phyloP scores from a whole-genome alignment of 495 filamentous ascomycete genomes.

The Penicillium flavigenum region DNA sequence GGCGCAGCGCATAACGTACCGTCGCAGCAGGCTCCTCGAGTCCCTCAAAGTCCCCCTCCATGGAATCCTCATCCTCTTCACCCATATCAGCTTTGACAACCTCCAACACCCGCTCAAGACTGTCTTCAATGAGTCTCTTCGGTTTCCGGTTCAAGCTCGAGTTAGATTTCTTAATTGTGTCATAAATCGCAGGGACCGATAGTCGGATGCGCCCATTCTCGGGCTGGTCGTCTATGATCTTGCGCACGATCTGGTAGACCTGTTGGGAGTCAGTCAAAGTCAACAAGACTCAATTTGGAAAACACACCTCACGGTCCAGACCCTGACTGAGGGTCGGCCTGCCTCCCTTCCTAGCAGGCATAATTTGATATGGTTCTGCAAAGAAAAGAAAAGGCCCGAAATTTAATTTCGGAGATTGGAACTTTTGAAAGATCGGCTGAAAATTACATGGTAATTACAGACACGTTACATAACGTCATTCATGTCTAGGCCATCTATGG shows the following conservation, averaged over 20 bases:
- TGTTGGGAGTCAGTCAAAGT: slow-evolving; percentile 22
- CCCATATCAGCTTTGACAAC: slow-evolving; percentile 65
- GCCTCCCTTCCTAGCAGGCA: slow-evolving; percentile 40
- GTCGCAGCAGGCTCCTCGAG: slow-evolving; percentile 45
- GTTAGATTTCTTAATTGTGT: slow-evolving; percentile 77
- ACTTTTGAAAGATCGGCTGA: slow-evolving; percentile 6
- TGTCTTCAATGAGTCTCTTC: slow-evolving; percentile 77
- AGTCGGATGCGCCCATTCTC: slow-evolving; percentile 48
- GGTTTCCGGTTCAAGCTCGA: slow-evolving; percentile 78
- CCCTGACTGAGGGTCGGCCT: slow-evolving; percentile 53
- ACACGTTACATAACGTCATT: slow-evolving; percentile 30
- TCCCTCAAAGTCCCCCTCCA: slow-evolving; percentile 67
- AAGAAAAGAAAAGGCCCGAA: slow-evolving; percentile 25
- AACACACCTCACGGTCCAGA: slow-evolving; percentile 55
- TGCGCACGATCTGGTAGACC: slow-evolving; percentile 75
- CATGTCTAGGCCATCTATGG: slow-evolving; percentile 3
- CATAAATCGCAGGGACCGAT: slow-evolving; percentile 65
- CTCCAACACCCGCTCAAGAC: slow-evolving; percentile 79
- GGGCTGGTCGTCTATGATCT: slow-evolving; percentile 64
- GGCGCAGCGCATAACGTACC: slow-evolving; percentile 25
- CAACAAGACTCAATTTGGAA: slow-evolving; percentile 2
- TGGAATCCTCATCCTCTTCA: slow-evolving; percentile 52
- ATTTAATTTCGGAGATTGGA: slow-evolving; percentile 15
- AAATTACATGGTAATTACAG: slow-evolving; percentile 22
- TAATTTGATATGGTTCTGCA: slow-evolving; percentile 16